phyloP scores from a whole-genome alignment of 768 basidiomycete species.

The Suillus fuscotomentosus region DNA sequence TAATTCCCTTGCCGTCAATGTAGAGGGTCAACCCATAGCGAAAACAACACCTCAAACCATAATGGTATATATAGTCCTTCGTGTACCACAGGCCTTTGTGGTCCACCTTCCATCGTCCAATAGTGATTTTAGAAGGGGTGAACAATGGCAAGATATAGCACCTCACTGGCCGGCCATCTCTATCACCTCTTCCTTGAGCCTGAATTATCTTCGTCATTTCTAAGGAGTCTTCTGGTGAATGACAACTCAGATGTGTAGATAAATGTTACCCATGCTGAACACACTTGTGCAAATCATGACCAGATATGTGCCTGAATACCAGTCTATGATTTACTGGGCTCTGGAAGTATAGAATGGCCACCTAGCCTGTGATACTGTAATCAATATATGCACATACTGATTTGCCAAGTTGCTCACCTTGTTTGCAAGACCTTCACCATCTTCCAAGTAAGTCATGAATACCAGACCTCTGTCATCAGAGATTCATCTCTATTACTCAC shows the following conservation, averaged over 20 bases:
- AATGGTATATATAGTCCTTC: background rate
- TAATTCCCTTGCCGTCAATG: background rate
- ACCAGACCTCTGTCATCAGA: conserved; percentile 5
- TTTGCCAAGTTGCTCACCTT: background rate
- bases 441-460: conserved; percentile 8
- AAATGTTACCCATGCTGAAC: conserved; percentile 28
- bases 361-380: background rate
- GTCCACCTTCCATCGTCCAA: background rate
- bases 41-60: conserved; percentile 1
- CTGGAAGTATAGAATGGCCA: conserved; percentile 14
- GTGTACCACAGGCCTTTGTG: background rate
- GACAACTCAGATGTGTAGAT: conserved; percentile 15
- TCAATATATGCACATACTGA: background rate
- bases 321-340: background rate
- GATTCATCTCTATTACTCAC: rapidly evolving
- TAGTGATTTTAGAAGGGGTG: background rate
- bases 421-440: background rate
- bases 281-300: conserved; percentile 23
- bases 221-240: conserved; percentile 18
- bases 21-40: conserved; percentile 4
- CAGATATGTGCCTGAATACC: conserved; percentile 4
- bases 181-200: conserved; percentile 18
- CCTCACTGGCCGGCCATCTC: background rate
- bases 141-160: background rate
- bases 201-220: conserved; percentile 22